A percentile compares a stretch with the other conserved stretches of the same genome.
Conservation (phyloP, 345 rosid species). For the Eucalyptus pauciflora region DNA sequence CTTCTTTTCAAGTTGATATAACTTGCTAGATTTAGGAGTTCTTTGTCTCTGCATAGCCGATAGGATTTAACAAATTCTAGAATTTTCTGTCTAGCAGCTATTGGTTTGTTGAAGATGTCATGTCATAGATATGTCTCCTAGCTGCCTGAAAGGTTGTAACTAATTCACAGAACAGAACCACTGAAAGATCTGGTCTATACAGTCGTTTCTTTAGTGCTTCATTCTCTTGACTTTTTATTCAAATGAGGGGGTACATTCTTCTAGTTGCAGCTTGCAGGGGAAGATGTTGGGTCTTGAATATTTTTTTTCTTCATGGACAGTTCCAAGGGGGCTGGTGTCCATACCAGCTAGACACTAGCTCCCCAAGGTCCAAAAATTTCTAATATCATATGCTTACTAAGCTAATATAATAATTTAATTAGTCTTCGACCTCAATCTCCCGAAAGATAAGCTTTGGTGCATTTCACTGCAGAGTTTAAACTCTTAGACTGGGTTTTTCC, state of each 20-base stretch:
- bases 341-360: not conserved
- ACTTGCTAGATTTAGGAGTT: not conserved
- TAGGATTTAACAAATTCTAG: not conserved
- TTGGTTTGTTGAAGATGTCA: not conserved
- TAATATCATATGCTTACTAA: not conserved
- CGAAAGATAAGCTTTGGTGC: not conserved
- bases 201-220: not conserved
- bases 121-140: not conserved
- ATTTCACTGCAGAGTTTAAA: not conserved
- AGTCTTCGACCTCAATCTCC: not conserved
- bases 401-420: not conserved
- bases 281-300: not conserved
- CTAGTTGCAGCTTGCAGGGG: not conserved
- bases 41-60: not conserved
- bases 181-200: not conserved
- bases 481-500: not conserved
- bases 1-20: not conserved
- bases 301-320: not conserved
- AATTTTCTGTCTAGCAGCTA: not conserved
- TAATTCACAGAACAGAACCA: not conserved
- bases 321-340: not conserved
- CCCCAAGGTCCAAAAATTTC: not conserved
- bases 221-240: not conserved
- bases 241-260: not conserved
- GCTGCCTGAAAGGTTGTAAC: not conserved